phyloP scores from a whole-genome alignment of 2,329 filamentous ascomycete genomes.

The Cercospora brassicicola region DNA sequence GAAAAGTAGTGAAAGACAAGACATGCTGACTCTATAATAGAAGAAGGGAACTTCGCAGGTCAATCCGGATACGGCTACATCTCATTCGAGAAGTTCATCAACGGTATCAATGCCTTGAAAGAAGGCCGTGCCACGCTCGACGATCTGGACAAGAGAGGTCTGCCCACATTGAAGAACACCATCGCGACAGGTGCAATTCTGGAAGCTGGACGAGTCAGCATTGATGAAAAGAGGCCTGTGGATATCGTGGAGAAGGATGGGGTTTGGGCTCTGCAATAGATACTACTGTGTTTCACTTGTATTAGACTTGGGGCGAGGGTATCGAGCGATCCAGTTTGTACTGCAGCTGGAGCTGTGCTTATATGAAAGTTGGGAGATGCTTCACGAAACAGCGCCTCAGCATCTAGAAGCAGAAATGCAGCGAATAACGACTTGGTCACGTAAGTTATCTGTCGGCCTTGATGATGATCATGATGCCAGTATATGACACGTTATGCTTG shows the following conservation, averaged over 20 bases:
- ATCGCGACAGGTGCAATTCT: slow-evolving; percentile 89
- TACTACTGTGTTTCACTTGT: too few species aligned
- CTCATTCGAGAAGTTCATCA: slow-evolving; percentile 93
- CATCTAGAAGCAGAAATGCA: background rate
- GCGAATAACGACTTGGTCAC: too few species aligned
- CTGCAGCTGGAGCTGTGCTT: background rate
- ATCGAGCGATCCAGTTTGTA: too few species aligned
- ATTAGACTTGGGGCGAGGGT: background rate
- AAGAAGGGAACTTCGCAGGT: slow-evolving; percentile 90
- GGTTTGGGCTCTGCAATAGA: slow-evolving; percentile 65
- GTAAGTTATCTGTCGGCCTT: background rate
- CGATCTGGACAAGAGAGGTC: slow-evolving; percentile 73
- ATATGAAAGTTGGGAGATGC: background rate
- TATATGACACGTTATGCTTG: background rate
- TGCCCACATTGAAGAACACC: slow-evolving; percentile 86
- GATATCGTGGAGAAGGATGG: slow-evolving; percentile 68
- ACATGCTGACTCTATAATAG: slow-evolving; percentile 39
- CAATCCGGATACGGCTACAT: slow-evolving; percentile 92
- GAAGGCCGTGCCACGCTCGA: slow-evolving; percentile 69
- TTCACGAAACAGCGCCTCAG: background rate
- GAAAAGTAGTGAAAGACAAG: background rate
- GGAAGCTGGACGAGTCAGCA: slow-evolving; percentile 77
- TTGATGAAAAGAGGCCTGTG: slow-evolving; percentile 79
- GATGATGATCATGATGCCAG: background rate
- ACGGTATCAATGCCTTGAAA: slow-evolving; percentile 78